These are phyloP conservation scores for Byssothecium circinans DNA, from an alignment of 2,329 filamentous ascomycete species.

Conservation along the genomic window DNA sequence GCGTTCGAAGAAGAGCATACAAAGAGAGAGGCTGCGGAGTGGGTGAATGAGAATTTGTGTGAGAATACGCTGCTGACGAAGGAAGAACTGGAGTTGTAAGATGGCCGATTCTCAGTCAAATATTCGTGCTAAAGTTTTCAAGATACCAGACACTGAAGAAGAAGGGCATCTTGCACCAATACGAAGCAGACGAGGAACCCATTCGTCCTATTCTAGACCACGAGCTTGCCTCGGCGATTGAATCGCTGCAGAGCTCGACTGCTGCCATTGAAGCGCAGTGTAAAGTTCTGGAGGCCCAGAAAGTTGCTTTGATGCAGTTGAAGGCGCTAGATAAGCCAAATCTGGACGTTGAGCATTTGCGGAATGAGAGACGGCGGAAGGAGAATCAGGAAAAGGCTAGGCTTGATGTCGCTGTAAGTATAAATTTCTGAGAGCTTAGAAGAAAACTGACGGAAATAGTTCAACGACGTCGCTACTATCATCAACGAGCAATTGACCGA, in stretches of 20 bases:
- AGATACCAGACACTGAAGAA: constrained; percentile 40
- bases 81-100: constrained; percentile 53
- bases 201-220: constrained; percentile 58
- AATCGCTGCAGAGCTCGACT: constrained; percentile 66
- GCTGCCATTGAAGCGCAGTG: constrained; percentile 66
- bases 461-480: constrained; percentile 34
- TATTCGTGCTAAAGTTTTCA: neutral
- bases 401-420: constrained; percentile 42
- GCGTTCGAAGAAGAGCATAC: constrained; percentile 51
- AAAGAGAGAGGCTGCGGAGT: constrained; percentile 44
- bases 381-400: constrained; percentile 46
- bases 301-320: constrained; percentile 60
- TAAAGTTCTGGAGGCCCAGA: constrained; percentile 62
- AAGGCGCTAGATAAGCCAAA: constrained; percentile 52
- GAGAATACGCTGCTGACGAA: constrained; percentile 50
- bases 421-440: neutral
- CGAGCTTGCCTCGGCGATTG: constrained; percentile 63
- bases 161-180: constrained; percentile 36
- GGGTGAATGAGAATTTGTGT: constrained; percentile 53
- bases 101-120: neutral
- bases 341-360: constrained; percentile 40
- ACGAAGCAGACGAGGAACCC: constrained; percentile 31
- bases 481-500: constrained; percentile 40
- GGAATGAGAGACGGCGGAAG: constrained; percentile 42
- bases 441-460: constrained; percentile 15